Percentiles rank a stretch among this genome's conserved stretches.
phyloP scores from a whole-genome alignment of 305 asterid genomes.

The Fraxinus paxiana region DNA sequence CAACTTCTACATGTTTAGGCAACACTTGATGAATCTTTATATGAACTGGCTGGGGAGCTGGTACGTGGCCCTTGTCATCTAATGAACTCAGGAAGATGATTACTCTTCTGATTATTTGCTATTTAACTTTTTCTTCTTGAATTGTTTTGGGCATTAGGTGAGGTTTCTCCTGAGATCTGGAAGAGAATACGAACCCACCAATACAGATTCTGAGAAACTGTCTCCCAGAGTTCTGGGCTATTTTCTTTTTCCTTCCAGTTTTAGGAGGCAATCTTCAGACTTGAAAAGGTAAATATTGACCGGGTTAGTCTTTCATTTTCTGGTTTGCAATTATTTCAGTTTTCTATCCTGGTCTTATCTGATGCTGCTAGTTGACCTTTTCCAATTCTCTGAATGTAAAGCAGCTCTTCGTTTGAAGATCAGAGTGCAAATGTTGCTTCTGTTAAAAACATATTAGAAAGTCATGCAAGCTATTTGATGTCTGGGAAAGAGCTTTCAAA shows the following conservation, averaged over 20 bases:
- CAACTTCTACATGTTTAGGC: slow-evolving; percentile 56
- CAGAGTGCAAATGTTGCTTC: slow-evolving; percentile 91
- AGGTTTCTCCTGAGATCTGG: slow-evolving; percentile 97
- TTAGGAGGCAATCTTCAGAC: slow-evolving; percentile 73
- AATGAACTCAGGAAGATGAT: slow-evolving; percentile 19
- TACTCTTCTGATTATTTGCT: slow-evolving; percentile 12
- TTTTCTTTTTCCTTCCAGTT: slow-evolving; percentile 74
- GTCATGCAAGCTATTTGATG: slow-evolving; percentile 96
- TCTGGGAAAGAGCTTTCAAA: slow-evolving; percentile 97
- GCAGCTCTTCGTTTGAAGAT: slow-evolving; percentile 77
- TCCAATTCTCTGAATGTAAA: slow-evolving; percentile 23
- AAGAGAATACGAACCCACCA: slow-evolving; percentile 80
- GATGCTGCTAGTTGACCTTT: slow-evolving; percentile 17
- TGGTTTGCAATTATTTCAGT: slow-evolving; percentile 16
- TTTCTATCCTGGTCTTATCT: slow-evolving; percentile 15
- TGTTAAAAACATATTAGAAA: slow-evolving; percentile 87
- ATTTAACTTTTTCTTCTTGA: slow-evolving; percentile 7
- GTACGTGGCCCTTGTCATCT: slow-evolving; percentile 38
- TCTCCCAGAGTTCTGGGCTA: slow-evolving; percentile 92
- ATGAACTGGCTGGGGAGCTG: slow-evolving; percentile 99
- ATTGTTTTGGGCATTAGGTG: slow-evolving; percentile 48
- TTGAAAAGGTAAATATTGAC: slow-evolving; percentile 50
- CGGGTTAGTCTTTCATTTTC: slow-evolving; percentile 5
- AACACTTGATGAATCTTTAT: slow-evolving; percentile 85
- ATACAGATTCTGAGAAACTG: slow-evolving; percentile 57